Evolutionary conservation across 306 rosid species (phyloP).

Genomic region (Vigna unguiculata): DNA sequence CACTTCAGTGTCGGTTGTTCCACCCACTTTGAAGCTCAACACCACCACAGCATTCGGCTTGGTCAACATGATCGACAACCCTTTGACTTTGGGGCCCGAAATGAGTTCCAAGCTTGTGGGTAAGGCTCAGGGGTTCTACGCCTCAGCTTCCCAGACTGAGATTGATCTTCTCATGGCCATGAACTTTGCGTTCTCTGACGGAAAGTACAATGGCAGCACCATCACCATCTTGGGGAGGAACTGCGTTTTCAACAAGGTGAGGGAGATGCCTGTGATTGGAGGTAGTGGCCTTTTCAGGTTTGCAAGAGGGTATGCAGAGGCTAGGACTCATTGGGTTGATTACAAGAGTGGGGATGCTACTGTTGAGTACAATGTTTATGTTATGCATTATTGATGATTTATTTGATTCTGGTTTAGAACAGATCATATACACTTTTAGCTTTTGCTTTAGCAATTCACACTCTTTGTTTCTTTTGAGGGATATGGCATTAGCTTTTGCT

Average conservation of each 20-base stretch:
- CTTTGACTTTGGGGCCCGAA: conserved; percentile 54
- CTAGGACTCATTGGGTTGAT: conserved; percentile 46
- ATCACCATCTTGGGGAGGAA: conserved; percentile 72
- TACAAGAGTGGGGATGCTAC: conserved; percentile 55
- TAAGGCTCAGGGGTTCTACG: conserved; percentile 66
- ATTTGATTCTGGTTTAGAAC: neutral
- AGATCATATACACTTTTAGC: neutral
- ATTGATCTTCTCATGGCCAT: conserved; percentile 60
- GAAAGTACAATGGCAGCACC: conserved; percentile 82
- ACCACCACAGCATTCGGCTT: conserved; percentile 47
- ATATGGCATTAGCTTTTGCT: neutral
- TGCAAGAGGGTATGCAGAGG: conserved; percentile 68
- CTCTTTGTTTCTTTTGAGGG: neutral
- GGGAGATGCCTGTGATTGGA: conserved; percentile 84
- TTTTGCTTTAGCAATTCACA: neutral
- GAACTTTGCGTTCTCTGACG: conserved; percentile 69
- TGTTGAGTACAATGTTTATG: conserved; percentile 67
- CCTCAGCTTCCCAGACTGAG: conserved; percentile 54
- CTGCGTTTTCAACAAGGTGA: conserved; percentile 49
- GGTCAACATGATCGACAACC: conserved; percentile 51
- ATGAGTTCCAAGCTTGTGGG: conserved; percentile 53
- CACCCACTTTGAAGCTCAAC: conserved; percentile 28
- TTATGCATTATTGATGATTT: conserved; percentile 42
- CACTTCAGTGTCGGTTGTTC: conserved; percentile 42
- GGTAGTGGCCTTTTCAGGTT: conserved; percentile 84